These are phyloP conservation scores for Pseudogymnoascus sp. DNA, from an alignment of 2,329 filamentous ascomycete species.

Conservation along the genomic window DNA sequence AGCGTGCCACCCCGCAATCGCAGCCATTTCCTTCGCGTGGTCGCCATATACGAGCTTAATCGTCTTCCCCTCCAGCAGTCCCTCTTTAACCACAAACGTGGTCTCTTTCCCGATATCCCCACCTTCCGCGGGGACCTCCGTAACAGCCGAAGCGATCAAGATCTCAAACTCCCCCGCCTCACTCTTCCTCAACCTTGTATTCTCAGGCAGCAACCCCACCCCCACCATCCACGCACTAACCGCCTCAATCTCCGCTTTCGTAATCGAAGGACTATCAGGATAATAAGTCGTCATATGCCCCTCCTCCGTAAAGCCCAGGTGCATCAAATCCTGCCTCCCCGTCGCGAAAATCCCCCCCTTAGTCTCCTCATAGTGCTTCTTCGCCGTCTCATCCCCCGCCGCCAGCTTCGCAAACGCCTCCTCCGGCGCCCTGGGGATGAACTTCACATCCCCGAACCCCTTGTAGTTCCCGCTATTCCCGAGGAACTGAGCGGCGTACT, in stretches of 20 bases:
- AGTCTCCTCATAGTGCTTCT: slow-evolving; percentile 57
- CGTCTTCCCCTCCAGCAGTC: slow-evolving; percentile 54
- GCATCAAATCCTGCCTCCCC: slow-evolving; percentile 55
- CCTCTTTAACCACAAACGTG: slow-evolving; percentile 50
- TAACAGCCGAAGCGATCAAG: slow-evolving; percentile 61
- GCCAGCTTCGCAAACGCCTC: slow-evolving; percentile 58
- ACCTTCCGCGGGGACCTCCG: slow-evolving; percentile 49
- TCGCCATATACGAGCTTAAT: slow-evolving; percentile 69
- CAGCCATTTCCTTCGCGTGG: slow-evolving; percentile 60
- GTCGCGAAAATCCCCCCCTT: slow-evolving; percentile 65
- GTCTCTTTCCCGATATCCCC: slow-evolving; percentile 61
- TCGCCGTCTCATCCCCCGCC: slow-evolving; percentile 48
- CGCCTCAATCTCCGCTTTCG: slow-evolving; percentile 63
- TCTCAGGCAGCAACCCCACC: slow-evolving; percentile 64
- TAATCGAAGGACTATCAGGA: slow-evolving; percentile 65
- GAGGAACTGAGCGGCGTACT: slow-evolving; percentile 71
- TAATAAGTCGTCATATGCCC: slow-evolving; percentile 79
- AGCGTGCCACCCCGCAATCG: slow-evolving; percentile 56
- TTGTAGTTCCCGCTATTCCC: slow-evolving; percentile 78
- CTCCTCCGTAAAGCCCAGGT: slow-evolving; percentile 65
- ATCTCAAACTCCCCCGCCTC: slow-evolving; percentile 58
- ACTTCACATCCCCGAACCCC: slow-evolving; percentile 78
- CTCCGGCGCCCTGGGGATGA: slow-evolving; percentile 62
- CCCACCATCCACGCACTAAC: slow-evolving; percentile 65
- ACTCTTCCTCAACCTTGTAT: slow-evolving; percentile 65